Base-by-base conservation (phyloP, 2,329 filamentous ascomycete species). In the Penicillium sp. region DNA sequence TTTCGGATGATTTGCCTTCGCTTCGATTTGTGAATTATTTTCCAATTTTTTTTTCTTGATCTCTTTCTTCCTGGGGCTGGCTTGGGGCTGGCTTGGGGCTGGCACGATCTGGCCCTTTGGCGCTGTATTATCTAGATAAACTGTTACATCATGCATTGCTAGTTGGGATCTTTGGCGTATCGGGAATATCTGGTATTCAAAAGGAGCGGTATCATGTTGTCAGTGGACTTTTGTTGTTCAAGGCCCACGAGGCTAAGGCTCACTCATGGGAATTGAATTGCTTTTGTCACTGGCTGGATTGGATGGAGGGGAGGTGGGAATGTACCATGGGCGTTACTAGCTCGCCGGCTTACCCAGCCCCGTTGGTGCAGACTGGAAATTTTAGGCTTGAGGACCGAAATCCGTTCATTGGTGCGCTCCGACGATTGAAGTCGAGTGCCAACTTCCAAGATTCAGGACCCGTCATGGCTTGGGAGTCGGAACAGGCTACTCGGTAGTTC, bases 61-160 rank as follows among this genome's bases (percentile, higher is more conserved):
- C 7, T 28, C 12, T n/a, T 31, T 50, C 5, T 50, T 15, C 5
- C 34, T n/a, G n/a, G n/a, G n/a, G n/a, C n/a, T n/a, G n/a, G n/a
- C n/a, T n/a, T 50, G 28, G 48, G 34, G 17, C 38, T 28, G 6
- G 10, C 25, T n/a, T 10, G 34, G 35, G 35, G 50, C 41, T 31
- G 38, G 20, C 28, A 35, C 48, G 31, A 37, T 25, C 45, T 54
- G 51, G 37, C 42, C 54, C 53, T 47, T 35, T 49, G n/a, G 47
- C 15, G 47, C 53, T 54, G 52, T 52, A 51, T 63, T 58, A 52
- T 57, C 38, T 68, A 61, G 59, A 61, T 60, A 54, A 59, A 34
- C 52, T 28, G 20, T 54, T 50, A 15, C 17, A 55, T 58, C 60
- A 43, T 43, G 42, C 31, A 37, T 55, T 45, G 43, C 22, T 51